phyloP scores from a whole-genome alignment of 257 asterid species.

The Capsicum chinense region DNA sequence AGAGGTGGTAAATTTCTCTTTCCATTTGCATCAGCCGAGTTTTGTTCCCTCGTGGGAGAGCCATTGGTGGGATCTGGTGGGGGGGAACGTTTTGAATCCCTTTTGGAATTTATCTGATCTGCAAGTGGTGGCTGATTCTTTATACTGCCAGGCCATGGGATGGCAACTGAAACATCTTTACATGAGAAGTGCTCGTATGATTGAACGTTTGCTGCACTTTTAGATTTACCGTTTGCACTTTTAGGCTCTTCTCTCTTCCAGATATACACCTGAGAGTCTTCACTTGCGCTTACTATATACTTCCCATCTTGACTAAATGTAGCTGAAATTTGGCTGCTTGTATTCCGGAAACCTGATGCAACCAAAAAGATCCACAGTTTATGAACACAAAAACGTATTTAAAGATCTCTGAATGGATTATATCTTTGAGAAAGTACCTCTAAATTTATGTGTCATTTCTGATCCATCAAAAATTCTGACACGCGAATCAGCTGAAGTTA shows the following conservation, averaged over 20 bases:
- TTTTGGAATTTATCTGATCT: slow-evolving; percentile 14
- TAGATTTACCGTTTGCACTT: slow-evolving; percentile 16
- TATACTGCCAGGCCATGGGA: slow-evolving; percentile 31
- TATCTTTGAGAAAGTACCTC: slow-evolving; percentile 25
- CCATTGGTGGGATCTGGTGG: neutral
- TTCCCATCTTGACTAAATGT: slow-evolving; percentile 36
- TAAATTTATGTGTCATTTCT: slow-evolving; percentile 33
- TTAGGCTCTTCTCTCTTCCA: slow-evolving; percentile 39
- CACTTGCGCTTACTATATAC: slow-evolving; percentile 39
- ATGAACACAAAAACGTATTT: neutral
- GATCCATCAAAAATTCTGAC: slow-evolving; percentile 37
- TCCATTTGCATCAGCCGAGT: slow-evolving; percentile 27
- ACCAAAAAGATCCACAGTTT: neutral
- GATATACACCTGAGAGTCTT: slow-evolving; percentile 41
- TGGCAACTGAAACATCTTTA: slow-evolving; percentile 37
- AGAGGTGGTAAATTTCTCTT: slow-evolving; percentile 29
- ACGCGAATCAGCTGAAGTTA: slow-evolving; percentile 44
- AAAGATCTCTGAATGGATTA: neutral
- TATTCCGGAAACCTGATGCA: slow-evolving; percentile 35
- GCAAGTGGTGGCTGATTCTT: slow-evolving; percentile 26
- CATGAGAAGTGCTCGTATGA: slow-evolving; percentile 35
- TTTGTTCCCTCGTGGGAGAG: slow-evolving; percentile 20
- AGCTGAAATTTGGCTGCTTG: slow-evolving; percentile 39
- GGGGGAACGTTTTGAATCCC: slow-evolving; percentile 19
- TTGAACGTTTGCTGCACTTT: slow-evolving; percentile 7